These are phyloP conservation scores for Aureobasidium mangrovei DNA, from an alignment of 2,329 filamentous ascomycete species.

Conservation along the genomic window DNA sequence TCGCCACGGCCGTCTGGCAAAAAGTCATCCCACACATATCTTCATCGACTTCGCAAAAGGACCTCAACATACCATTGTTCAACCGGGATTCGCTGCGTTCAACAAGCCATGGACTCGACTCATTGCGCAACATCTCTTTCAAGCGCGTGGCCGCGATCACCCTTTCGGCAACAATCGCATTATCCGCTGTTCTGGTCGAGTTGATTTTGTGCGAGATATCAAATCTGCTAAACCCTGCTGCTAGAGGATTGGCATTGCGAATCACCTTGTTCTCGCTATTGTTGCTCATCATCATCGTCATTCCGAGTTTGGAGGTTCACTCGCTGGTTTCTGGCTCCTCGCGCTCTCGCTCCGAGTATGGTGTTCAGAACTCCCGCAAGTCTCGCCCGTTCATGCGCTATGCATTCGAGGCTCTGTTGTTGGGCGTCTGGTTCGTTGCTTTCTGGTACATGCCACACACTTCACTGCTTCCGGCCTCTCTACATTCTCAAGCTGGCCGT, in stretches of 20 bases:
- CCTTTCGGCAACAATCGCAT: conserved; percentile 67
- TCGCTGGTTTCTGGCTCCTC: conserved; percentile 44
- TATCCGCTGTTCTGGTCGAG: conserved; percentile 69
- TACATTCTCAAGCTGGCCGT: conserved; percentile 28
- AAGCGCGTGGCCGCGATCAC: conserved; percentile 42
- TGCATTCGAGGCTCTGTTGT: conserved; percentile 49
- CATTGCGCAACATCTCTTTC: conserved; percentile 21
- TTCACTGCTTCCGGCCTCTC: conserved; percentile 26
- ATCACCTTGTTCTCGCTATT: conserved; percentile 63
- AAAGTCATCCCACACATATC: conserved; percentile 68
- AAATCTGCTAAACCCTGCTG: conserved; percentile 59
- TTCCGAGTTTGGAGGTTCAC: conserved; percentile 71
- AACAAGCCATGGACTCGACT: conserved; percentile 17
- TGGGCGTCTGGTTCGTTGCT: conserved; percentile 58
- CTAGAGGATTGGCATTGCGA: conserved; percentile 58
- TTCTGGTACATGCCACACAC: conserved; percentile 56
- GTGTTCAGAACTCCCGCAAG: neutral
- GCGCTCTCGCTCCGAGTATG: neutral
- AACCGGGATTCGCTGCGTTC: conserved; percentile 41
- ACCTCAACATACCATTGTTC: conserved; percentile 55
- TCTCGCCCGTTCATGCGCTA: conserved; percentile 6
- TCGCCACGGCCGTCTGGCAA: conserved; percentile 54
- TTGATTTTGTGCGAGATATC: conserved; percentile 78
- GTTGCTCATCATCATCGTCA: conserved; percentile 62
- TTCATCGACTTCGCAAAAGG: conserved; percentile 41